Percentiles rank a stretch among this genome's conserved stretches.
phyloP scores from a whole-genome alignment of 2,329 filamentous ascomycete genomes.

The Rosellinia necatrix region DNA sequence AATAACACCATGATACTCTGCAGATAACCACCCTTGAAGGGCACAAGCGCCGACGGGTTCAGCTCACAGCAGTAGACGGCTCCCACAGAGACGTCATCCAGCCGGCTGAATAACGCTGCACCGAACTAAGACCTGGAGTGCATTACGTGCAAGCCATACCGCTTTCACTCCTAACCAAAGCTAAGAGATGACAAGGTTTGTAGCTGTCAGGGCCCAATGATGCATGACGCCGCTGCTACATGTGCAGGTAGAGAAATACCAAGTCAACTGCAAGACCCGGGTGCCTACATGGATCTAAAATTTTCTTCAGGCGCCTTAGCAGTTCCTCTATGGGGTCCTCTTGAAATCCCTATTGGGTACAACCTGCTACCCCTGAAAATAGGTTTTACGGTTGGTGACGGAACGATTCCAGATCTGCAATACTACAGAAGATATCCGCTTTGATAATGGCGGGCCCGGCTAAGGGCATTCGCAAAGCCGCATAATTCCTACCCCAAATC shows the following conservation, averaged over 20 bases:
- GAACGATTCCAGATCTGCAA: constrained; percentile 32
- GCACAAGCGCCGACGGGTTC: constrained; percentile 24
- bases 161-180: constrained; percentile 1
- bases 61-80: constrained; percentile 26
- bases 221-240: constrained; percentile 9
- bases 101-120: constrained; percentile 35
- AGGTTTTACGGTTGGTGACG: constrained; percentile 24
- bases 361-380: constrained; percentile 18
- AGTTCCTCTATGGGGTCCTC: constrained; percentile 20
- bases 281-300: constrained; percentile 4
- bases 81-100: constrained; percentile 23
- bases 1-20: constrained; percentile 35
- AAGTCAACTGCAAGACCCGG: constrained; percentile 15
- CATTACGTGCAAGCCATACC: neutral
- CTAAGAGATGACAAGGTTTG: neutral
- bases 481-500: constrained; percentile 19
- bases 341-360: constrained; percentile 22
- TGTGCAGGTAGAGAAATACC: constrained; percentile 13
- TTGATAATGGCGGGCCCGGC: neutral
- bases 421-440: constrained; percentile 13
- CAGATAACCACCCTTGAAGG: constrained; percentile 26
- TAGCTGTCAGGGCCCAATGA: constrained; percentile 9
- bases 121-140: constrained; percentile 17
- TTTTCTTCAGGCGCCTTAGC: constrained; percentile 16
- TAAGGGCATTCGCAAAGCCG: constrained; percentile 4